A percentile compares a stretch with the other conserved stretches of the same genome.
These are phyloP conservation scores for Aegilops tauschii DNA, from an alignment of 176 grass and related monocot genomes.

Conservation along the genomic window DNA sequence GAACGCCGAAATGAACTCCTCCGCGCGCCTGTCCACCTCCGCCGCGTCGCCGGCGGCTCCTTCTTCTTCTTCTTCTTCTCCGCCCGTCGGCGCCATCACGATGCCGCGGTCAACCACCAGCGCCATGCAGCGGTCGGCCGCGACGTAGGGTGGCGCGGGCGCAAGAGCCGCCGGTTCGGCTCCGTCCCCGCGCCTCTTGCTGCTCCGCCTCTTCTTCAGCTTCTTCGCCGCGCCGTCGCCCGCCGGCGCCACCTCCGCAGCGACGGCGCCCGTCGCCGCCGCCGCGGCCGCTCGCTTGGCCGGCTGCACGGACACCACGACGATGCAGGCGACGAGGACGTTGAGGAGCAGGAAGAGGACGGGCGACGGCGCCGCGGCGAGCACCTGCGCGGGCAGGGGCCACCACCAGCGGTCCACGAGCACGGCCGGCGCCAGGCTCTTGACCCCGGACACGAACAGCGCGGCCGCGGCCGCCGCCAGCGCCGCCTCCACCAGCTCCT, in stretches of 20 bases:
- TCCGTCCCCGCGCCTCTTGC: not conserved
- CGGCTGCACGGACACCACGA: slow-evolving; percentile 57
- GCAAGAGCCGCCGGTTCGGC: not conserved
- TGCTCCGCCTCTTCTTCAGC: slow-evolving; percentile 33
- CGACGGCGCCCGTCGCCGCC: not conserved
- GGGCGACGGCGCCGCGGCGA: slow-evolving; percentile 49
- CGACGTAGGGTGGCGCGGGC: not conserved
- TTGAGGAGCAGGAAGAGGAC: slow-evolving; percentile 79
- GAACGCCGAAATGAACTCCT: slow-evolving; percentile 89
- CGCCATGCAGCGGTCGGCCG: slow-evolving; percentile 23
- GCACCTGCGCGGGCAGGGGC: slow-evolving; percentile 15
- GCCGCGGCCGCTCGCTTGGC: not conserved
- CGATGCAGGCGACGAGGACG: slow-evolving; percentile 82
- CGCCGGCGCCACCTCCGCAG: not conserved
- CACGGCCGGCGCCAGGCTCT: slow-evolving; percentile 49
- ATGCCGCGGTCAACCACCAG: slow-evolving; percentile 8
- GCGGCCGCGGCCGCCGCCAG: slow-evolving; percentile 65
- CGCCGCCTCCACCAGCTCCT: slow-evolving; percentile 74
- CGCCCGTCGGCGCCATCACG: not conserved
- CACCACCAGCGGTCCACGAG: slow-evolving; percentile 34
- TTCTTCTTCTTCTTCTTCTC: not conserved
- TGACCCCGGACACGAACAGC: slow-evolving; percentile 69
- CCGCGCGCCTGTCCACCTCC: slow-evolving; percentile 79
- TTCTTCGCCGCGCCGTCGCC: slow-evolving; percentile 23
- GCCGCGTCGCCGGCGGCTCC: slow-evolving; percentile 32